phyloP scores from a whole-genome alignment of 495 filamentous ascomycete species.

The Penicillium subrubescens region DNA sequence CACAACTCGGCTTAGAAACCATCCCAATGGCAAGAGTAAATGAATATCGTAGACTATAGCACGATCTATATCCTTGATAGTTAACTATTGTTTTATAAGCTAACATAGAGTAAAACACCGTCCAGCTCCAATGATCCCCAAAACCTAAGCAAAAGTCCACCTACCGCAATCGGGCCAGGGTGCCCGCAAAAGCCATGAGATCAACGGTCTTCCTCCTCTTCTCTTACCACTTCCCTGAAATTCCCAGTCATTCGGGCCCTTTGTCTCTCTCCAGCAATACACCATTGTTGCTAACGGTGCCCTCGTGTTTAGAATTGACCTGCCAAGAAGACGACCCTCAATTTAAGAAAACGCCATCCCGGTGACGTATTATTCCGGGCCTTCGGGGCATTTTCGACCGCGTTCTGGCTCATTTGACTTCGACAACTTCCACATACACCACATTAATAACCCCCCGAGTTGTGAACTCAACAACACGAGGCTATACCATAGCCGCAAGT shows the following conservation, averaged over 20 bases:
- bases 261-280: too few species aligned
- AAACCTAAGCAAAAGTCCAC: background rate
- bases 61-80: background rate
- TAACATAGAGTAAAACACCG: too few species aligned
- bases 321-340: background rate
- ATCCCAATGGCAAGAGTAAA: too few species aligned
- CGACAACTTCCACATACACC: background rate
- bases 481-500: background rate
- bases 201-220: background rate
- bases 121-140: too few species aligned
- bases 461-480: background rate
- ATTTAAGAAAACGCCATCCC: constrained; percentile 2
- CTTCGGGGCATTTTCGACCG: constrained; percentile 2
- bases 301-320: too few species aligned
- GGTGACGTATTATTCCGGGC: constrained; percentile 11
- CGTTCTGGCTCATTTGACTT: background rate
- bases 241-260: background rate
- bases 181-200: background rate
- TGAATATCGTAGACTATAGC: too few species aligned
- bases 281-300: background rate
- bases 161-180: background rate
- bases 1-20: too few species aligned
- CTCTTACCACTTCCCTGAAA: background rate
- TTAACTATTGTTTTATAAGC: too few species aligned
- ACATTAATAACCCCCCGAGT: background rate